Percentiles rank a stretch among this genome's conserved stretches.
These are phyloP conservation scores for Micractinium conductrix DNA, from an alignment of 139 green algal genomes.

Conservation along the genomic window DNA sequence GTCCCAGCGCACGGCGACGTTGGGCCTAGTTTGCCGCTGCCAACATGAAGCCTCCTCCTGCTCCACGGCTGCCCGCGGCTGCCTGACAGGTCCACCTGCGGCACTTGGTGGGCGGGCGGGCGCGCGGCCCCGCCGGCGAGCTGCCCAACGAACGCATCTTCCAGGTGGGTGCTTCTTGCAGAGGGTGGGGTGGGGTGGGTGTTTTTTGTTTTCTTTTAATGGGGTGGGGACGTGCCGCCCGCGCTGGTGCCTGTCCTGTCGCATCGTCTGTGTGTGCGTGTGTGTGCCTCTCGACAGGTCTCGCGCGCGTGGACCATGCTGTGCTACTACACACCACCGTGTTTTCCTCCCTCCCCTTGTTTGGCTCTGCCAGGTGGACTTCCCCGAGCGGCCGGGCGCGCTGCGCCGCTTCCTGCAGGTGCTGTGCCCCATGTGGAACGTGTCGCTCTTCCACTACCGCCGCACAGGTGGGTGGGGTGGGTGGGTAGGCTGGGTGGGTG, in stretches of 20 bases:
- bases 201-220: too few relatives aligned
- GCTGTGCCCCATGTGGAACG: slow-evolving; percentile 84
- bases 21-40: too few relatives aligned
- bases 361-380: slow-evolving; percentile 83
- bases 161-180: slow-evolving; percentile 60
- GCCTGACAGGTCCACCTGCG: slow-evolving; percentile 86
- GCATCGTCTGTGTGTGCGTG: too few relatives aligned
- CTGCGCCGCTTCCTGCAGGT: slow-evolving; percentile 84
- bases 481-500: too few relatives aligned
- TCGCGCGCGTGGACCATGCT: too few relatives aligned
- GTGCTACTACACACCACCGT: too few relatives aligned
- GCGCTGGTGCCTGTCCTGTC: too few relatives aligned
- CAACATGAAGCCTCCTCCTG: background rate
- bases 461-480: slow-evolving; percentile 48
- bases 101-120: slow-evolving; percentile 87
- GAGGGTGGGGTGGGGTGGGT: too few relatives aligned
- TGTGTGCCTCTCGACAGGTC: too few relatives aligned
- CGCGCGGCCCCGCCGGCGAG: slow-evolving; percentile 71
- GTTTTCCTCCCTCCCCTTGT: background rate
- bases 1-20: too few relatives aligned
- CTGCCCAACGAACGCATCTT: slow-evolving; percentile 85
- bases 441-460: slow-evolving; percentile 99
- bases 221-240: too few relatives aligned
- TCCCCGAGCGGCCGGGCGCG: slow-evolving; percentile 92
- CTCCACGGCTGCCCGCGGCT: background rate